phyloP scores from a whole-genome alignment of 495 filamentous ascomycete species.

The Daldinia decipiens region DNA sequence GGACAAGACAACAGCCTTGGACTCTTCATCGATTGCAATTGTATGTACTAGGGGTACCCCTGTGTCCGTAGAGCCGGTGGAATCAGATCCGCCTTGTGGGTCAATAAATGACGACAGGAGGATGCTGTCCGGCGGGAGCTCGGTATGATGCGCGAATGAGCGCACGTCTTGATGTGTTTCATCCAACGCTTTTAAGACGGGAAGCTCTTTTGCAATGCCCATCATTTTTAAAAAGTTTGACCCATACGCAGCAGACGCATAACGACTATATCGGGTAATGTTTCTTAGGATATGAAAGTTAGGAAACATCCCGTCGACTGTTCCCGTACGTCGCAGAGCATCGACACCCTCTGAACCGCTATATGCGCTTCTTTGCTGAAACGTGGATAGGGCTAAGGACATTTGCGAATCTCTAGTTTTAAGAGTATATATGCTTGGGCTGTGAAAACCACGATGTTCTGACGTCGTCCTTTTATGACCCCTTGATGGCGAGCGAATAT shows the following conservation, averaged over 20 bases:
- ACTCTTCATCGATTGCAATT: slow-evolving; percentile 79
- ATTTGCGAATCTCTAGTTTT: slow-evolving; percentile 71
- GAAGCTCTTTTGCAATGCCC: slow-evolving; percentile 67
- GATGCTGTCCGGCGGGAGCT: slow-evolving; percentile 73
- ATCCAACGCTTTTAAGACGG: slow-evolving; percentile 57
- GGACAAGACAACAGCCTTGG: slow-evolving; percentile 78
- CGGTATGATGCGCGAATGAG: slow-evolving; percentile 76
- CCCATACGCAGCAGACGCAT: slow-evolving; percentile 81
- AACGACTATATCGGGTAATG: slow-evolving; percentile 78
- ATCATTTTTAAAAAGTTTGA: slow-evolving; percentile 75
- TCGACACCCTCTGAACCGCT: slow-evolving; percentile 65
- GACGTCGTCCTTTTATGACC: slow-evolving; percentile 50
- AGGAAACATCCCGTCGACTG: slow-evolving; percentile 73
- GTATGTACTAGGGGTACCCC: slow-evolving; percentile 83
- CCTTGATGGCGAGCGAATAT: slow-evolving; percentile 26
- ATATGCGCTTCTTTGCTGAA: slow-evolving; percentile 63
- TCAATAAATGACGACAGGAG: slow-evolving; percentile 81
- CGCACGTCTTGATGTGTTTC: slow-evolving; percentile 72
- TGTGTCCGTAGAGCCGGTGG: slow-evolving; percentile 74
- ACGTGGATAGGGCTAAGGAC: slow-evolving; percentile 69
- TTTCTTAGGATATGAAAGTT: slow-evolving; percentile 73
- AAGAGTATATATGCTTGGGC: slow-evolving; percentile 76
- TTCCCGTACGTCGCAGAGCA: slow-evolving; percentile 65
- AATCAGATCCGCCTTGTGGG: slow-evolving; percentile 76
- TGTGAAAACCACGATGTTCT: slow-evolving; percentile 45